These are phyloP conservation scores for Galerina marginata DNA, from an alignment of 768 basidiomycete genomes.

Conservation along the genomic window DNA sequence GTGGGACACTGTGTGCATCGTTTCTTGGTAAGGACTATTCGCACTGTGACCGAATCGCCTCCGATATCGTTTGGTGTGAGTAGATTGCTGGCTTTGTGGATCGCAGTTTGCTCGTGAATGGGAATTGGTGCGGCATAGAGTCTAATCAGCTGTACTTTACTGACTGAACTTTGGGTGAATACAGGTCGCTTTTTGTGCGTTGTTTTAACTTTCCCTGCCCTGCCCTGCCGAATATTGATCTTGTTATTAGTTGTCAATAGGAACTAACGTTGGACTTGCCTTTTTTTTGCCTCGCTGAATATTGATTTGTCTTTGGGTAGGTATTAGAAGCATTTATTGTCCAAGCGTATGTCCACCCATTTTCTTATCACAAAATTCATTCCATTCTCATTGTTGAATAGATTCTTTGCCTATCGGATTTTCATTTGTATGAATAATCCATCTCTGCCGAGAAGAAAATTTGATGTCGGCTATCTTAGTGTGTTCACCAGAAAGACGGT, in stretches of 20 bases:
- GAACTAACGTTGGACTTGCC: conserved; percentile 37
- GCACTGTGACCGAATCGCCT: background rate
- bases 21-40: conserved; percentile 43
- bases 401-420: conserved; percentile 48
- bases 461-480: conserved; percentile 31
- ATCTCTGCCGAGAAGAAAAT: background rate
- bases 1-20: conserved; percentile 49
- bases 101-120: conserved; percentile 31
- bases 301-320: conserved; percentile 23
- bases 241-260: conserved; percentile 38
- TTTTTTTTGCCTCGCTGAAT: background rate
- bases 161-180: background rate
- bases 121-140: conserved; percentile 41
- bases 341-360: conserved; percentile 38
- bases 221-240: background rate
- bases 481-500: conserved; percentile 34
- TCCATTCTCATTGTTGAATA: conserved; percentile 12
- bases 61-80: background rate
- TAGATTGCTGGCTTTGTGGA: conserved; percentile 47
- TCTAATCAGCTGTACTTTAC: background rate
- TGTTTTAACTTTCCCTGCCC: background rate
- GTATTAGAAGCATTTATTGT: conserved; percentile 47
- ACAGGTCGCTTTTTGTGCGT: conserved; percentile 45
- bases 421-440: conserved; percentile 36
- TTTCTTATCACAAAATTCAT: background rate